Evolutionary conservation across 2,329 filamentous ascomycete genomes (phyloP).

Genomic region (Penicillium brasilianum): DNA sequence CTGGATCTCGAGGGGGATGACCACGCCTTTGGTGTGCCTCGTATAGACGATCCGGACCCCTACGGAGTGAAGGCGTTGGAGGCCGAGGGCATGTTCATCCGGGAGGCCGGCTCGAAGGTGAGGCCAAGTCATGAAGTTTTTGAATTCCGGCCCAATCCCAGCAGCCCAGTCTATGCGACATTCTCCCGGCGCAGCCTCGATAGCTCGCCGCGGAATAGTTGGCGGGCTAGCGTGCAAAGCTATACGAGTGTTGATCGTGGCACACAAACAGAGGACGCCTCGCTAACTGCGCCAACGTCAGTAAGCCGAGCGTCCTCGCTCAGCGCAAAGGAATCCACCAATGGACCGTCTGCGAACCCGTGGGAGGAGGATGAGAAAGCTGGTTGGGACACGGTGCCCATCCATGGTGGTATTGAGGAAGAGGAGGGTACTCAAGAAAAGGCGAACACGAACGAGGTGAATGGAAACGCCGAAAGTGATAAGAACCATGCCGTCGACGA

Average conservation of each 20-base stretch:
- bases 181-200: slow-evolving; percentile 71
- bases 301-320: slow-evolving; percentile 42
- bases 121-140: slow-evolving; percentile 80
- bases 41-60: slow-evolving; percentile 82
- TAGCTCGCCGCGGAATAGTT: slow-evolving; percentile 66
- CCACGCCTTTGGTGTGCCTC: slow-evolving; percentile 74
- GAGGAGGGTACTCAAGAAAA: slow-evolving; percentile 10
- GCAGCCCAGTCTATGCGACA: slow-evolving; percentile 69
- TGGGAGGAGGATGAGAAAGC: slow-evolving; percentile 35
- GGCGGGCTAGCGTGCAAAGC: slow-evolving; percentile 69
- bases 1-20: slow-evolving; percentile 56
- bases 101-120: slow-evolving; percentile 80
- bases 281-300: slow-evolving; percentile 38
- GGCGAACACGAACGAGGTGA: slow-evolving; percentile 18
- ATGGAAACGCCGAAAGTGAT: slow-evolving; percentile 21
- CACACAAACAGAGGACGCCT: slow-evolving; percentile 68
- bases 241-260: slow-evolving; percentile 66
- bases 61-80: slow-evolving; percentile 91
- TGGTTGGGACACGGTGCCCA: slow-evolving; percentile 35
- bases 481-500: slow-evolving; percentile 24
- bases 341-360: slow-evolving; percentile 20
- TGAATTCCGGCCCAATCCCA: slow-evolving; percentile 76
- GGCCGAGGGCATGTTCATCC: slow-evolving; percentile 79
- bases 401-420: slow-evolving; percentile 20
- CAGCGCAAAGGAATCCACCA: slow-evolving; percentile 36